Base-by-base conservation (phyloP, 2,329 filamentous ascomycete species). In the Colletotrichum spaethianum region DNA sequence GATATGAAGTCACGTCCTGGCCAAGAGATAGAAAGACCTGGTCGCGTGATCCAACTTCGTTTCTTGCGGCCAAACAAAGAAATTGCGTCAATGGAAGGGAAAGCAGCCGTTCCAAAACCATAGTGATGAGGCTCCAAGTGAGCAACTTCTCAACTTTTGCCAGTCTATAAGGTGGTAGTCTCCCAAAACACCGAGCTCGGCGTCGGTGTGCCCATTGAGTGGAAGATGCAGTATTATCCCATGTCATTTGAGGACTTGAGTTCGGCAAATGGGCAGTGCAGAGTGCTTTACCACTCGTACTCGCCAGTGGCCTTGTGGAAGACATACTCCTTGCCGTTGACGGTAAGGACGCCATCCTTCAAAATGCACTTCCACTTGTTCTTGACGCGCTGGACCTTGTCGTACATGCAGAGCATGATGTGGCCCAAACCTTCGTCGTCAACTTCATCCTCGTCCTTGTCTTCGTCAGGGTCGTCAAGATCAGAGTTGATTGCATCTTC, bases 311-410 rank as follows among this genome's bases (percentile, higher is more conserved):
- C 96, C 84, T 98, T 98, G 87, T 98, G 95, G 85, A 99, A 99
- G 75, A 99, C 93, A 80, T 97, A 98, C 83, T 99, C 96, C 83
- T 94, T 97, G 76, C 94, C 94, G 76, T 96, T 95, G 46, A 97
- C 94, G 55, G 94, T 97, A 76, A 99, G 88, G 23, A 99, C 94
- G 26, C 96, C 96, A 79, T 99, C 96, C 86, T 98, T 98, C 75
- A 99, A 91, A 1, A 94, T 95, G 84, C 96, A 99, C 93, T 99
- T 99, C 94, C 94, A 96, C 90, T 96, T 99, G 86, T 98, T 99
- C 91, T 99, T 99, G 78, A 98, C 96, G 59, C 96, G 90, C 84
- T 98, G 96, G 12, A 99, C 96, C 86, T 99, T 99, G 86, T 99
- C 96, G 81, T 99, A 99, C 81, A 97, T 98, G 86, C 96, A 99